A percentile compares a stretch with the other conserved stretches of the same genome.
Conservation (phyloP, 495 filamentous ascomycete species). For the Recurvomyces mirabilis region DNA sequence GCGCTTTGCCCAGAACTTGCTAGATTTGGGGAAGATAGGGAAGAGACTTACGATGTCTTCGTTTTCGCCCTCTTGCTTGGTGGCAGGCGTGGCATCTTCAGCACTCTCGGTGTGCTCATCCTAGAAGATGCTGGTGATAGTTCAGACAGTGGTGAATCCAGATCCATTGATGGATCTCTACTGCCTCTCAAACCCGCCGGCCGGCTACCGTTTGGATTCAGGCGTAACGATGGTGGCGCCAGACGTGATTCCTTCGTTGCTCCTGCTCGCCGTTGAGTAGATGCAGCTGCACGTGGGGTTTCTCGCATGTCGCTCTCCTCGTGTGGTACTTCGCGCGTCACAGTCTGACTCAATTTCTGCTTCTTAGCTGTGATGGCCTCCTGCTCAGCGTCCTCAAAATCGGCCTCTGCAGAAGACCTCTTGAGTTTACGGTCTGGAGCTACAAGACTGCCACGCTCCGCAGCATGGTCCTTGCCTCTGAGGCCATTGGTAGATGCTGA, state of each 20-base stretch:
- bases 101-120: slow-evolving; percentile 17
- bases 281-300: too few species aligned
- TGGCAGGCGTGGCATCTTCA: slow-evolving; percentile 39
- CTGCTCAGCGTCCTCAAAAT: slow-evolving; percentile 17
- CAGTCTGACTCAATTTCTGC: slow-evolving; percentile 18
- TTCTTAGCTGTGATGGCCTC: slow-evolving; percentile 19
- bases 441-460: slow-evolving; percentile 18
- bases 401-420: slow-evolving; percentile 14
- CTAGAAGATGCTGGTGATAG: slow-evolving; percentile 13
- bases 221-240: slow-evolving; percentile 5
- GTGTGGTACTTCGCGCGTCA: slow-evolving; percentile 17
- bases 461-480: slow-evolving; percentile 16
- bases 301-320: slow-evolving; percentile 24
- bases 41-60: slow-evolving; percentile 56
- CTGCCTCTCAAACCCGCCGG: neutral
- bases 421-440: slow-evolving; percentile 16
- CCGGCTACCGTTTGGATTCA: slow-evolving; percentile 1
- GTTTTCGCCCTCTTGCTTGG: slow-evolving; percentile 43
- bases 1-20: neutral
- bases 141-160: slow-evolving; percentile 18
- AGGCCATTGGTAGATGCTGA: slow-evolving; percentile 6
- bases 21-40: neutral
- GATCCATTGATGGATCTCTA: slow-evolving; percentile 4
- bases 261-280: too few species aligned
- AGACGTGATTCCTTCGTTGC: too few species aligned